These are phyloP conservation scores for Paraconiothyrium brasiliense DNA, from an alignment of 2,329 filamentous ascomycete genomes.

Conservation along the genomic window DNA sequence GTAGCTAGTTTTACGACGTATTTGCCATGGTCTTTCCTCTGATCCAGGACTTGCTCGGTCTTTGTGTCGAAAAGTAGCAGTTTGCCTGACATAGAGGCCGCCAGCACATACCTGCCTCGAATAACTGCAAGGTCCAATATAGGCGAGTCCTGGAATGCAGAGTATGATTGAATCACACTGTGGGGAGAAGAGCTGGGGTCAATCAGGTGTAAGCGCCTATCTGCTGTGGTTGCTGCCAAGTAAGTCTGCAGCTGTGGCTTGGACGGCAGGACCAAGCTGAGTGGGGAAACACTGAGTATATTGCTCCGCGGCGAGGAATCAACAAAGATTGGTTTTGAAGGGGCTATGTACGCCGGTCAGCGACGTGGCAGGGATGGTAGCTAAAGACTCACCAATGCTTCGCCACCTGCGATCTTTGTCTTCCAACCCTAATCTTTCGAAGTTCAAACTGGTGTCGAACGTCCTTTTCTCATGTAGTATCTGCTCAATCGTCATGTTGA, in stretches of 20 bases:
- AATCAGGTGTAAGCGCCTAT: slow-evolving; percentile 59
- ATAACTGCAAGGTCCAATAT: slow-evolving; percentile 62
- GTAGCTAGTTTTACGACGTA: slow-evolving; percentile 64
- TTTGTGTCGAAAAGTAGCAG: slow-evolving; percentile 58
- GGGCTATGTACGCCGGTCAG: slow-evolving; percentile 51
- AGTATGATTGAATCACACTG: slow-evolving; percentile 47
- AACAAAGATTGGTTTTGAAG: slow-evolving; percentile 55
- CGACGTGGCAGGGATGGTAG: neutral
- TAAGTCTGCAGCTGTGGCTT: slow-evolving; percentile 29
- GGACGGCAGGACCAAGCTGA: slow-evolving; percentile 42
- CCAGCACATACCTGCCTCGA: slow-evolving; percentile 57
- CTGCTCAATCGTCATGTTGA: slow-evolving; percentile 65
- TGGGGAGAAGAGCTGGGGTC: slow-evolving; percentile 44
- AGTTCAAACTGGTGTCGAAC: slow-evolving; percentile 64
- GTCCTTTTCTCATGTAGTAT: slow-evolving; percentile 69
- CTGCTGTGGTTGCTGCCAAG: slow-evolving; percentile 49
- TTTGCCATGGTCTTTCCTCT: slow-evolving; percentile 66
- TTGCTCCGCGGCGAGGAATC: slow-evolving; percentile 59
- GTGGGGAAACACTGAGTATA: slow-evolving; percentile 60
- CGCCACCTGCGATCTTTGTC: slow-evolving; percentile 57
- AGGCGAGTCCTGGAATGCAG: slow-evolving; percentile 60
- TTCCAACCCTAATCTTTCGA: slow-evolving; percentile 64
- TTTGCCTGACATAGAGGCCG: slow-evolving; percentile 68
- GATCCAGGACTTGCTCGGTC: slow-evolving; percentile 54
- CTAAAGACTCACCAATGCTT: slow-evolving; percentile 52